Evolutionary conservation across 2,329 filamentous ascomycete species (phyloP).

Genomic region (Ceratocystis ficicola): DNA sequence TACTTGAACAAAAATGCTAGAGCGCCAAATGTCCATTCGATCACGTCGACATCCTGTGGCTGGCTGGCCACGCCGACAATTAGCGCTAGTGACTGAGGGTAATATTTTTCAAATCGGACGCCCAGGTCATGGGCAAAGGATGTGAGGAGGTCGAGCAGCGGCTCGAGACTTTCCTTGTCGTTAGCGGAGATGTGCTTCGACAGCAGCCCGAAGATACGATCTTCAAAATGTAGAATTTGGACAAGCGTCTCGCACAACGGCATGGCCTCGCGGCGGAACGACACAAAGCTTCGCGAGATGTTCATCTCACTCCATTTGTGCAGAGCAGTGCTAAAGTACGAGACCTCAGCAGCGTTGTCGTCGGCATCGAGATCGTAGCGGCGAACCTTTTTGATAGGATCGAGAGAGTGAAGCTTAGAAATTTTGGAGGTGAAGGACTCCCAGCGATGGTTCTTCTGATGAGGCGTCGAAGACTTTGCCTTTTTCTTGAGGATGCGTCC

Average conservation of each 20-base stretch:
- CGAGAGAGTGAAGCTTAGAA: slow-evolving; percentile 74
- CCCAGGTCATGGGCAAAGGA: slow-evolving; percentile 94
- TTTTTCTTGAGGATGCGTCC: slow-evolving; percentile 59
- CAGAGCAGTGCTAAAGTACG: slow-evolving; percentile 72
- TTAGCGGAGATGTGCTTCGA: slow-evolving; percentile 63
- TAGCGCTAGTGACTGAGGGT: slow-evolving; percentile 59
- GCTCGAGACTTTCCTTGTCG: slow-evolving; percentile 71
- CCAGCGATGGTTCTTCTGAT: slow-evolving; percentile 77
- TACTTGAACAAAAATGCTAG: slow-evolving; percentile 97
- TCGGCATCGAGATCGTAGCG: slow-evolving; percentile 71
- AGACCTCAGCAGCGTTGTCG: slow-evolving; percentile 63
- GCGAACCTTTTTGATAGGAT: slow-evolving; percentile 81
- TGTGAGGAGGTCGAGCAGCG: slow-evolving; percentile 73
- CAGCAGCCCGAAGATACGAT: slow-evolving; percentile 68
- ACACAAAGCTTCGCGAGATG: slow-evolving; percentile 65
- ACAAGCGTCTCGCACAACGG: slow-evolving; percentile 80
- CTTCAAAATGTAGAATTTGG: slow-evolving; percentile 82
- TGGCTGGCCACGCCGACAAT: slow-evolving; percentile 68
- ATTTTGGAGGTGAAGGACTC: slow-evolving; percentile 86
- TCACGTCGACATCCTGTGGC: slow-evolving; percentile 70
- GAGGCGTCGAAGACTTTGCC: slow-evolving; percentile 56
- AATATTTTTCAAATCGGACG: slow-evolving; percentile 76
- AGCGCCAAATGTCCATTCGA: slow-evolving; percentile 94
- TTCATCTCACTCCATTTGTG: slow-evolving; percentile 89
- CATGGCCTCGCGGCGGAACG: slow-evolving; percentile 62